Base-by-base conservation (phyloP, 1,284 basidiomycete genomes). In the Cronartium quercuum region DNA sequence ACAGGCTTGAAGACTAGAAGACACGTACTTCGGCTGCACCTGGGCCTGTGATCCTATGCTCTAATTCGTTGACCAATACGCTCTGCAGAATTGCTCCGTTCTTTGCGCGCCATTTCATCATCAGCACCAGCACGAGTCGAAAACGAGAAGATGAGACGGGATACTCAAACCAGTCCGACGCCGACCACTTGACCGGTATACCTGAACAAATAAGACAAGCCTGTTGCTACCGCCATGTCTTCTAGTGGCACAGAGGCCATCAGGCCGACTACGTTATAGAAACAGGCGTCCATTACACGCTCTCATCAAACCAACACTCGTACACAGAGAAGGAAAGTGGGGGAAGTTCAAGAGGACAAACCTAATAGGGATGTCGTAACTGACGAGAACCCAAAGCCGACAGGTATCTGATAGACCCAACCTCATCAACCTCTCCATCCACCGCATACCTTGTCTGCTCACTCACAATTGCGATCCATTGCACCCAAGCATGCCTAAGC, bases 161-260 rank as follows among this genome's bases (percentile, higher is more conserved):
- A 35, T 13, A 64, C 62, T 64, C 7, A 71, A 51, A 71, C 69
- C 42, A 51, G 35, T 10, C 80, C 78, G 0, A 82, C 81, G 24
- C 81, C 81, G 1, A 81, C 65, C 41, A 82, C 80, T 75, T 82
- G 81, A 21, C 81, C 81, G 10, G 80, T 78, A 29, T 79, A 79
- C 58, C 81, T 78, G 21, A 81, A 81, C 61, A 82, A 77, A 70
- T 82, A 82, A 64, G 78, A 79, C 78, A 82, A 79, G 37, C 78
- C 79, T 3, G 81, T 82, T 4, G 80, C 78, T 10, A 81, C 80
- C 7, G 80, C 81, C 12, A 82, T 78, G 6, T 80, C 77, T 3
- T 74, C 51, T 4, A 77, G 71, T 1, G 78, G 74, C 0, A 82
- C 81, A 13, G 68, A 68, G 68, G 81, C 80, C 76, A 82, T 81